Evolutionary conservation across 176 grass and related monocot genomes (phyloP).

Genomic region (Musa itinerans): DNA sequence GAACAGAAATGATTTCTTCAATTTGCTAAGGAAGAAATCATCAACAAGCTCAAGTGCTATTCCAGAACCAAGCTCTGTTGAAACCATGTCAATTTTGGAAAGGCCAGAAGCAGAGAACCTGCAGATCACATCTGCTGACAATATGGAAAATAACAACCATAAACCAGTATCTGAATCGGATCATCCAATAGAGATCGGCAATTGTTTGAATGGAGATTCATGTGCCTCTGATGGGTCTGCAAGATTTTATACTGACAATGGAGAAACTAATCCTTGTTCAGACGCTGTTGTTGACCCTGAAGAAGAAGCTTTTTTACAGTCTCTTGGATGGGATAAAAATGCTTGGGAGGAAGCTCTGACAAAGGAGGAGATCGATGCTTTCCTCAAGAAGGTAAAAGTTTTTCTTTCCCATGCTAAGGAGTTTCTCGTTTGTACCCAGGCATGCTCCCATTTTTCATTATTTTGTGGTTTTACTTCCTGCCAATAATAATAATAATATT

Average conservation of each 20-base stretch:
- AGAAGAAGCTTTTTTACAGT: conserved; percentile 33
- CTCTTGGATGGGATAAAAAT: conserved; percentile 45
- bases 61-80: conserved; percentile 16
- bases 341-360: conserved; percentile 33
- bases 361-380: conserved; percentile 41
- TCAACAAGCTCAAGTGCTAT: conserved; percentile 2
- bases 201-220: conserved; percentile 9
- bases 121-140: neutral
- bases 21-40: conserved; percentile 32
- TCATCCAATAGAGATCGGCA: conserved; percentile 1
- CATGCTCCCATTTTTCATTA: no score
- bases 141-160: neutral
- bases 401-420: neutral
- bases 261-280: conserved; percentile 10
- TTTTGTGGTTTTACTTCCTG: no score
- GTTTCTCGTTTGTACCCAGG: neutral
- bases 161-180: neutral
- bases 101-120: conserved; percentile 5
- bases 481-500: no score
- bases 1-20: conserved; percentile 44
- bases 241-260: neutral
- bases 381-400: conserved; percentile 30
- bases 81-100: neutral
- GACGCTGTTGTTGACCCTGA: conserved; percentile 31
- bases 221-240: neutral